Conservation (phyloP, 2,329 filamentous ascomycete genomes). For the Neonectria hederae region DNA sequence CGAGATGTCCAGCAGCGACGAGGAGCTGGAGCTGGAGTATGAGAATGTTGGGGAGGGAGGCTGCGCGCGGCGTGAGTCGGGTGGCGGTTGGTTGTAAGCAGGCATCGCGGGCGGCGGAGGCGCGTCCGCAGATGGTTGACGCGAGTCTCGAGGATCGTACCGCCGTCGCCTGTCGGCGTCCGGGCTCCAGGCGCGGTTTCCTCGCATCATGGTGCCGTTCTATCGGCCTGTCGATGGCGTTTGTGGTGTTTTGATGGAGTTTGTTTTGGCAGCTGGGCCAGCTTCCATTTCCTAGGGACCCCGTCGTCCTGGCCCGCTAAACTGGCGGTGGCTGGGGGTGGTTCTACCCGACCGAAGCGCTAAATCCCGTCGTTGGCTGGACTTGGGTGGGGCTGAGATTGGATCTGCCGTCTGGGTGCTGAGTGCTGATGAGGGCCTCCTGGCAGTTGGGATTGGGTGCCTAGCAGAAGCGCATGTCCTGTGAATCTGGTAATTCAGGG, state of each 20-base stretch:
- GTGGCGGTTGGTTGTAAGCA: constrained; percentile 31
- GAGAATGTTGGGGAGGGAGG: constrained; percentile 50
- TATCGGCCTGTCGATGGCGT: constrained; percentile 37
- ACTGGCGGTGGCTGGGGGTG: constrained; percentile 44
- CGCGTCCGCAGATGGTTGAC: constrained; percentile 41
- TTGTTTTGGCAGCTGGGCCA: constrained; percentile 41
- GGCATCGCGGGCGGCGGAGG: constrained; percentile 31
- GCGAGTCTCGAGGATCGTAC: constrained; percentile 47
- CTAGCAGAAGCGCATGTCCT: constrained; percentile 5
- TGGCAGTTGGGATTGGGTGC: constrained; percentile 11
- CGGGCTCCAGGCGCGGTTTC: constrained; percentile 65
- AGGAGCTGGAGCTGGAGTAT: constrained; percentile 62
- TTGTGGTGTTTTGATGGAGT: constrained; percentile 40
- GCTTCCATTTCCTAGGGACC: constrained; percentile 32
- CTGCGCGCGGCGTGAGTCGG: constrained; percentile 39
- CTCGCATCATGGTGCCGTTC: constrained; percentile 60
- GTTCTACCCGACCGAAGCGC: constrained; percentile 29
- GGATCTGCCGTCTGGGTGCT: constrained; percentile 32
- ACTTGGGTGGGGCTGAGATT: constrained; percentile 36
- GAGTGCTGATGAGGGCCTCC: neutral
- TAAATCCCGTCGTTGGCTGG: constrained; percentile 36
- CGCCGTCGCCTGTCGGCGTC: constrained; percentile 63
- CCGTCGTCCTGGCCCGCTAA: constrained; percentile 41
- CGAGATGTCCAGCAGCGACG: constrained; percentile 74
- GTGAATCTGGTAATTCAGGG: constrained; percentile 7